phyloP scores from a whole-genome alignment of 108 stramenopile genomes.

The Phaeodactylum tricornutum region DNA sequence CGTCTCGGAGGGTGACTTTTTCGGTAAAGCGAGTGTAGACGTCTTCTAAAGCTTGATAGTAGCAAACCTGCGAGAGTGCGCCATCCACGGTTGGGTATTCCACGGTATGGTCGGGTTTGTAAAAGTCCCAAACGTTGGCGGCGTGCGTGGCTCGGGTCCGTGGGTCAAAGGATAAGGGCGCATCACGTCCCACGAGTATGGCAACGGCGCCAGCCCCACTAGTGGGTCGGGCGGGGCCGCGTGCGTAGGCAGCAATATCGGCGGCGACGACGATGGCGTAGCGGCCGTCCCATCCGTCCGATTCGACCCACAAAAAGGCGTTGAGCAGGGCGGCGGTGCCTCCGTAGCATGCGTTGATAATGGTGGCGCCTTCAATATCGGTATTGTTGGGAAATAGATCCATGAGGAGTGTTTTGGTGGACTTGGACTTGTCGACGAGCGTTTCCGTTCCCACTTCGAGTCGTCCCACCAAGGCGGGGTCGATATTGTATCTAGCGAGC shows the following conservation, averaged over 20 bases:
- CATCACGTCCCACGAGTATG: constrained; percentile 86
- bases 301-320: constrained; percentile 87
- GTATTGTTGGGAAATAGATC: constrained; percentile 79
- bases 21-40: constrained; percentile 77
- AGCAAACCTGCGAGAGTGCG: constrained; percentile 87
- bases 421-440: constrained; percentile 94
- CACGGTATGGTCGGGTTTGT: constrained; percentile 88
- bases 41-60: constrained; percentile 90
- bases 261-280: constrained; percentile 95
- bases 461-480: constrained; percentile 72
- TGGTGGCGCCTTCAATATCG: constrained; percentile 93
- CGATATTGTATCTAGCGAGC: constrained; percentile 72
- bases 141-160: constrained; percentile 81
- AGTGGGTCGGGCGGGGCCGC: constrained; percentile 92
- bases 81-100: constrained; percentile 98
- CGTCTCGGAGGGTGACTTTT: constrained; percentile 31
- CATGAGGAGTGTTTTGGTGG: constrained; percentile 94
- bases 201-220: constrained; percentile 96
- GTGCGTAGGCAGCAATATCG: constrained; percentile 89
- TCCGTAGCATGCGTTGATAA: constrained; percentile 97
- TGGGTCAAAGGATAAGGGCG: constrained; percentile 70
- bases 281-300: constrained; percentile 88
- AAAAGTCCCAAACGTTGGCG: constrained; percentile 94
- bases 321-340: constrained; percentile 96
- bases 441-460: constrained; percentile 96